Evolutionary conservation across 2,329 filamentous ascomycete species (phyloP).

Genomic region (Orbilia blumenaviensis): DNA sequence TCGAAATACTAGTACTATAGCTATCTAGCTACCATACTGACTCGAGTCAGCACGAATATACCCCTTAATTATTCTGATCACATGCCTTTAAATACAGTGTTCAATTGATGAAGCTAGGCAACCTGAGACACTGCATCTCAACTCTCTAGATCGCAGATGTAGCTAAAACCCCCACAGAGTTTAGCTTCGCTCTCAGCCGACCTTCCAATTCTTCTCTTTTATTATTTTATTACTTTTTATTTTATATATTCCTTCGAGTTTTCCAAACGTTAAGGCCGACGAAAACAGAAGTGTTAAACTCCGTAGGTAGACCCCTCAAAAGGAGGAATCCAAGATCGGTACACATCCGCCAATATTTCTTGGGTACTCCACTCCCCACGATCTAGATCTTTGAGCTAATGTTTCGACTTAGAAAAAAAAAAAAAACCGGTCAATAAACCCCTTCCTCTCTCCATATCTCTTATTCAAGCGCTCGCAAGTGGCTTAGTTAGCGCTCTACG

Average conservation of each 20-base stretch:
- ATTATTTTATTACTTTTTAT: not conserved
- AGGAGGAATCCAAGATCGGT: not conserved
- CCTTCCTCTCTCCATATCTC: not conserved
- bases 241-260: not conserved
- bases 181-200: not conserved
- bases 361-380: not conserved
- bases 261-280: not conserved
- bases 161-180: not conserved
- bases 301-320: not conserved
- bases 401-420: not conserved
- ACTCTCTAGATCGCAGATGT: not conserved
- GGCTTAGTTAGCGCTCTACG: not conserved
- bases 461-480: constrained; percentile 3
- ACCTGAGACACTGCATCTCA: not conserved
- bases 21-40: too few species aligned
- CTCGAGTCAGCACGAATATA: not conserved
- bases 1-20: not conserved
- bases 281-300: not conserved
- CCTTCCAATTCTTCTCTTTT: not conserved
- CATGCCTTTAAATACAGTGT: not conserved
- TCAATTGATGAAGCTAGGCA: not conserved
- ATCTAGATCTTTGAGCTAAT: not conserved
- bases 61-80: not conserved
- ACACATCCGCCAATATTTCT: constrained; percentile 9
- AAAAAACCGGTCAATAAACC: too few species aligned